phyloP scores from a whole-genome alignment of 2,329 filamentous ascomycete genomes.

The Cordyceps cicadae region DNA sequence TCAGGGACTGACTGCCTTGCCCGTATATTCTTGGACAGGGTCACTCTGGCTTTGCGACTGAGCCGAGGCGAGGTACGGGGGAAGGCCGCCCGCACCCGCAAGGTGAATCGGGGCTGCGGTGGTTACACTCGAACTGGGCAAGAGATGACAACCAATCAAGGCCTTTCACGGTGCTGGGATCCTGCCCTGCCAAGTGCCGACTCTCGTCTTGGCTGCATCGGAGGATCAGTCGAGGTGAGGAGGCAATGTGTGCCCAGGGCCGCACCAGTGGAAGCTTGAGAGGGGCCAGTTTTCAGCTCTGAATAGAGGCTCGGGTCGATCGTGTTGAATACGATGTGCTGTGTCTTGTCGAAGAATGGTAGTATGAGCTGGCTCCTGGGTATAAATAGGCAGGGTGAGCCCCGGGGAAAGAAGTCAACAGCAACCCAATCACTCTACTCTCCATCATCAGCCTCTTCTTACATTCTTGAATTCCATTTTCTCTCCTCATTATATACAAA shows the following conservation, averaged over 20 bases:
- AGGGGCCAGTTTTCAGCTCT: not conserved
- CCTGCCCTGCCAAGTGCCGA: slow-evolving; percentile 2
- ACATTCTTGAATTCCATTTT: not conserved
- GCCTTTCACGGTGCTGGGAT: too few relatives aligned
- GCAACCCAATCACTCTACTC: not conserved
- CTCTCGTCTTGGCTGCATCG: not conserved
- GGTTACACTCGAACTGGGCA: not conserved
- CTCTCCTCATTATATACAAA: not conserved
- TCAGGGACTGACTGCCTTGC: not conserved
- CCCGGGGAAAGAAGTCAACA: not conserved
- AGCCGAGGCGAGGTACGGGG: not conserved
- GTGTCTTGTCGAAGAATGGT: not conserved
- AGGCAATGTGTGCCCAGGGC: not conserved
- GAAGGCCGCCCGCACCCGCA: not conserved
- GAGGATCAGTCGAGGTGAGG: not conserved
- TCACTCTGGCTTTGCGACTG: not conserved
- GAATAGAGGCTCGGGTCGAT: not conserved
- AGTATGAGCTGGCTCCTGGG: not conserved
- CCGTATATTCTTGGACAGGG: not conserved
- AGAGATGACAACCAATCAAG: not conserved
- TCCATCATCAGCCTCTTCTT: not conserved
- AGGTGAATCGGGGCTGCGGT: too few relatives aligned
- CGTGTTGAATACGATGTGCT: not conserved
- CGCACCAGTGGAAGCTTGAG: not conserved
- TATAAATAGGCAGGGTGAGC: not conserved